phyloP scores from a whole-genome alignment of 345 rosid genomes.

The Citrus unshiu region DNA sequence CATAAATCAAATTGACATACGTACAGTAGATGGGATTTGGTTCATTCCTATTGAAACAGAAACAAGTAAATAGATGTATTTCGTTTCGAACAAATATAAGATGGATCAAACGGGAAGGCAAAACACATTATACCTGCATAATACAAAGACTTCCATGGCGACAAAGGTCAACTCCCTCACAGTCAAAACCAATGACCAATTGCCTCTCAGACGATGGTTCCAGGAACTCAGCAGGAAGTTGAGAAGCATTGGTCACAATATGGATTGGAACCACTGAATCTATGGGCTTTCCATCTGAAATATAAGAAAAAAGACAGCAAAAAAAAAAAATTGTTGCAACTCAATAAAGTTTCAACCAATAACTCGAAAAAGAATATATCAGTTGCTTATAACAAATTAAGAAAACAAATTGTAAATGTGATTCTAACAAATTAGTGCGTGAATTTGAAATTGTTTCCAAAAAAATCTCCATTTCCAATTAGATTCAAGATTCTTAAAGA shows the following conservation, averaged over 20 bases:
- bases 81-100: neutral
- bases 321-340: neutral
- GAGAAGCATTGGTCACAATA: constrained; percentile 60
- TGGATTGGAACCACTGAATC: constrained; percentile 59
- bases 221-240: constrained; percentile 80
- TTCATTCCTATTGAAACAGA: neutral
- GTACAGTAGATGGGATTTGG: neutral
- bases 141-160: constrained; percentile 80
- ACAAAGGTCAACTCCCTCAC: constrained; percentile 90
- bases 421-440: too few species aligned
- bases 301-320: neutral
- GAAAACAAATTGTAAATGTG: too few species aligned
- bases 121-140: constrained; percentile 63
- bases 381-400: neutral
- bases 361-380: neutral
- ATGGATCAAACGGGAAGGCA: neutral
- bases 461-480: neutral
- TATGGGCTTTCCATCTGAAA: constrained; percentile 41
- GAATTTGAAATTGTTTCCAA: neutral
- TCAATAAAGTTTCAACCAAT: neutral
- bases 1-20: neutral
- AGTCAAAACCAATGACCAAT: constrained; percentile 81
- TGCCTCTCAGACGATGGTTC: constrained; percentile 59
- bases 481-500: neutral
- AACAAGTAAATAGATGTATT: too few species aligned